These are phyloP conservation scores for Cunninghamia lanceolata DNA, from an alignment of 75 land plant species.

Conservation along the genomic window DNA sequence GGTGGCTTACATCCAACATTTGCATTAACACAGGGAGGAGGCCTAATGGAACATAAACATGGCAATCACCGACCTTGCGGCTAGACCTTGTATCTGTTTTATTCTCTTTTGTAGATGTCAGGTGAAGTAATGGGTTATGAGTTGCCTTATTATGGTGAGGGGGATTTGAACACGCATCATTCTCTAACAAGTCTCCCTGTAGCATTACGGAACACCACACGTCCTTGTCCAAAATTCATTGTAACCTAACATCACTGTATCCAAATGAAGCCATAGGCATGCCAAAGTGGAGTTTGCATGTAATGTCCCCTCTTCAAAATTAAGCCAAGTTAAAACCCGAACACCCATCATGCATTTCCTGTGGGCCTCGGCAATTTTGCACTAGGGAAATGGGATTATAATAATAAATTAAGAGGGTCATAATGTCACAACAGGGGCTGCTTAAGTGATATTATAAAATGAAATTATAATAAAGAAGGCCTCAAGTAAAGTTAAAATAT, in stretches of 20 bases:
- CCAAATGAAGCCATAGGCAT: neutral
- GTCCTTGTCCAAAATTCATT: neutral
- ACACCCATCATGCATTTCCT: too few species aligned
- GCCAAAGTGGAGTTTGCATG: neutral
- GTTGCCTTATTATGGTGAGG: neutral
- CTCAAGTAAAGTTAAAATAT: too few species aligned
- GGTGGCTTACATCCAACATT: neutral
- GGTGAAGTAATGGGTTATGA: neutral
- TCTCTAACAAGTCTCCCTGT: neutral
- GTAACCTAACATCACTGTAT: neutral
- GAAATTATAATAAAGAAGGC: too few species aligned
- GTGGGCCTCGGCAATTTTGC: too few species aligned
- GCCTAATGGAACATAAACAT: neutral
- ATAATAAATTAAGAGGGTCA: too few species aligned
- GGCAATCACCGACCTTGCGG: neutral
- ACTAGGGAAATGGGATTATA: too few species aligned
- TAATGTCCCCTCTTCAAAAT: too few species aligned
- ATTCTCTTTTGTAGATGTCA: neutral
- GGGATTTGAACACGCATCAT: neutral
- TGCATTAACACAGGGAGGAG: neutral
- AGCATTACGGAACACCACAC: neutral
- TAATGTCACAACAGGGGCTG: too few species aligned
- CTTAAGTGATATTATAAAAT: too few species aligned
- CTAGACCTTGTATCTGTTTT: neutral
- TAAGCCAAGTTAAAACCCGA: too few species aligned